Percentiles rank a stretch among this genome's conserved stretches.
phyloP scores from a whole-genome alignment of 345 rosid species.

The Pistacia atlantica region DNA sequence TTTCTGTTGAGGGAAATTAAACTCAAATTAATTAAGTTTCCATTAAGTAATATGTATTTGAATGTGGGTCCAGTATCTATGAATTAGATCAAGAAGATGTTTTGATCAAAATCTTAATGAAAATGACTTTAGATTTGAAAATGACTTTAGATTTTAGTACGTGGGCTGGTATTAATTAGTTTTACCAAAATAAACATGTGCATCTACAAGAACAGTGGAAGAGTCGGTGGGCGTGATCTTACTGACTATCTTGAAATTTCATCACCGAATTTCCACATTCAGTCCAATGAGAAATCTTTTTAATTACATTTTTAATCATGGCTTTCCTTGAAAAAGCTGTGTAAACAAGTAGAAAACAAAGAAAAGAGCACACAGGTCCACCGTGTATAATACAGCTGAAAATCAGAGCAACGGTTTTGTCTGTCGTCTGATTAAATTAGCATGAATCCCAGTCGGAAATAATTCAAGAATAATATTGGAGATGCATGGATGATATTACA shows the following conservation, averaged over 20 bases:
- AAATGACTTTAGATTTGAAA: constrained; percentile 17
- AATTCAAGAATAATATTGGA: constrained; percentile 16
- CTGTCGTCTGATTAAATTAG: background rate
- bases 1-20: background rate
- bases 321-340: background rate
- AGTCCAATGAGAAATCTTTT: background rate
- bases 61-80: too few species aligned
- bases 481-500: background rate
- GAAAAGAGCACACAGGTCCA: background rate
- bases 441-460: constrained; percentile 3
- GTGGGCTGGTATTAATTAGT: too few species aligned
- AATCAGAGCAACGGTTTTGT: background rate
- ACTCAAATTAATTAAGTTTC: background rate
- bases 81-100: too few species aligned
- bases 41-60: too few species aligned
- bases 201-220: background rate
- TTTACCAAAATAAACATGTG: background rate
- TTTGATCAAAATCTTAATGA: constrained; percentile 11
- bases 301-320: too few species aligned
- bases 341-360: background rate
- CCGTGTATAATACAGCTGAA: background rate
- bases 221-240: background rate
- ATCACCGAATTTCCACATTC: background rate
- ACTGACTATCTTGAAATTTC: constrained; percentile 16
- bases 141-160: background rate